Base-by-base conservation (phyloP, 305 asterid species). In the Solanum aculeatissimum region DNA sequence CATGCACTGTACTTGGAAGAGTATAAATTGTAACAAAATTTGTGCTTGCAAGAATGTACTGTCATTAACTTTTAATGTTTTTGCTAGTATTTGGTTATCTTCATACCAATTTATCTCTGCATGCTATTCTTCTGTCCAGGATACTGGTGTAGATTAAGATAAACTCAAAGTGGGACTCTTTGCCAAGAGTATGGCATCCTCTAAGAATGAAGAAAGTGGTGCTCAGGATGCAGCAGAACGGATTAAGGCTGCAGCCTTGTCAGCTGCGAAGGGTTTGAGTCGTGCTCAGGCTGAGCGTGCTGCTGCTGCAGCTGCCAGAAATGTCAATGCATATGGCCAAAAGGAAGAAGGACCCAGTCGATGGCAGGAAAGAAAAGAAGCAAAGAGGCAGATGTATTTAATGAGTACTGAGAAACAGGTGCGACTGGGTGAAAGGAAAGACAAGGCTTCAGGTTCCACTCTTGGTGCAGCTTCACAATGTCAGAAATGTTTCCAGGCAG, bases 351-450 rank as follows among this genome's bases (percentile, higher is more conserved):
- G 99, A 4, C 99, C 99, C 4, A 95, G 98, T 72, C 87, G 99
- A 92, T 97, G 99, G 99, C 99, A 97, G 63, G 99, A 97, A 87
- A 91, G 98, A 87, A 95, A 96, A 89, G 99, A 97, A 90, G 99
- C 99, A 72, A 97, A 97, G 94, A 91, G 99, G 70, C 99, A 97
- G 86, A 97, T 97, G 98, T 97, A 97, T 86, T 78, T 95, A 86
- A 93, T 92, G 97, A 97, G 98, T 87, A 95, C 98, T 2, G 99
- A 97, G 85, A 97, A 97, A 82, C 99, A 95, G 86, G 99, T 97
- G 82, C 89, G 97, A 55, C 81, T 96, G 89, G 99, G 99, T 13
- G 99, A 94, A 85, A 89, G 98, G 40, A 96, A 96, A 86, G 98
- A 94, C 53, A 95, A 92, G 85, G 82, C 85, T 90, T 90, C 98